Percentiles rank a stretch among this genome's conserved stretches.
Conservation (phyloP, 306 rosid genomes). For the Lathyrus sativus region DNA sequence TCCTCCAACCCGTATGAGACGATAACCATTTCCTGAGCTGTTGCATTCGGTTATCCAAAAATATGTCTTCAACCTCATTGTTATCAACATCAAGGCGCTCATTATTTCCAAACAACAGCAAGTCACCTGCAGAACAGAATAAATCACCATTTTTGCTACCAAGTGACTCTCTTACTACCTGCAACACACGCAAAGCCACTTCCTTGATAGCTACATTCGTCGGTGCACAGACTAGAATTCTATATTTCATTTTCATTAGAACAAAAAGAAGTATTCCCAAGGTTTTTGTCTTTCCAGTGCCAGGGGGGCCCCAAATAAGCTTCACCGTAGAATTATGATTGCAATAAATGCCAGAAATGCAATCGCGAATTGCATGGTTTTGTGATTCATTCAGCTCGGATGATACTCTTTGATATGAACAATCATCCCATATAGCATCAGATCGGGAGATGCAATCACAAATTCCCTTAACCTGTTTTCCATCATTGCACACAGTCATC, state of each 20-base stretch:
- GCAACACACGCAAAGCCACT: neutral
- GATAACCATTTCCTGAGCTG: neutral
- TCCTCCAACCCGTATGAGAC: neutral
- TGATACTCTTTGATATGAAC: neutral
- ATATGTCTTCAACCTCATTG: neutral
- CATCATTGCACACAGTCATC: conserved; percentile 12
- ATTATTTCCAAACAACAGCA: conserved; percentile 6
- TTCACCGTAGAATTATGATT: conserved; percentile 37
- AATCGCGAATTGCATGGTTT: conserved; percentile 44
- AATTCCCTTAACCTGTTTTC: conserved; percentile 39
- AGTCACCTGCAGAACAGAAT: neutral
- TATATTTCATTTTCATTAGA: conserved; percentile 45
- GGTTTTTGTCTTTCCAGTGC: conserved; percentile 75
- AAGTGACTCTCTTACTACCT: neutral
- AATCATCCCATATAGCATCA: conserved; percentile 7
- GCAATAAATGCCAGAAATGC: conserved; percentile 42
- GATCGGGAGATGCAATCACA: neutral
- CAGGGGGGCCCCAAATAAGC: conserved; percentile 86
- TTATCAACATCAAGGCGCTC: neutral
- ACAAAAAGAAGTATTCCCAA: conserved; percentile 45
- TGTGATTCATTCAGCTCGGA: conserved; percentile 56
- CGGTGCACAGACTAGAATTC: conserved; percentile 63
- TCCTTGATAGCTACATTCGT: conserved; percentile 7
- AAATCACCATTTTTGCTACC: neutral
- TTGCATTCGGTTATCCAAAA: neutral